Evolutionary conservation across 2,329 filamentous ascomycete species (phyloP).

Genomic region (Xylariales sp.): DNA sequence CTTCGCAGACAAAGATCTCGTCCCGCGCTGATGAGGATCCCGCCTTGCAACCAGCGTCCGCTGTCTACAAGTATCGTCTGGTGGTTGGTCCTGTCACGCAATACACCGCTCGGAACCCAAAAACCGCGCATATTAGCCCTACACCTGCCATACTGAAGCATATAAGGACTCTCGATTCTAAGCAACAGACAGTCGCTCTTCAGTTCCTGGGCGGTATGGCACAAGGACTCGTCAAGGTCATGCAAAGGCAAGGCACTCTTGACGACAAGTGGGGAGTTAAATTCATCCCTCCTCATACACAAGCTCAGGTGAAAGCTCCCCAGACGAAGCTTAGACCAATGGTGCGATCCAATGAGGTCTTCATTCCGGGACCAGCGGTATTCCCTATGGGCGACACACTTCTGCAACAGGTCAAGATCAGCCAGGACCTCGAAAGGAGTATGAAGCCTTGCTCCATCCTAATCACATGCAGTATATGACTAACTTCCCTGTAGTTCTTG

Average conservation of each 20-base stretch:
- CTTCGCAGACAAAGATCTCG: conserved; percentile 24
- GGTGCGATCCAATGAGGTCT: conserved; percentile 15
- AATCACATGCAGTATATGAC: background rate
- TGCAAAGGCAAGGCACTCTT: too few species aligned
- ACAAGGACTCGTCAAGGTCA: too few species aligned
- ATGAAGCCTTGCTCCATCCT: conserved; percentile 11
- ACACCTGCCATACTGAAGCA: too few species aligned
- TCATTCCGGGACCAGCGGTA: conserved; percentile 25
- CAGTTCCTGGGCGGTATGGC: too few species aligned
- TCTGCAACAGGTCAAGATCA: conserved; percentile 26
- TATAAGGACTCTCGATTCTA: too few species aligned
- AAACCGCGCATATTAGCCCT: background rate
- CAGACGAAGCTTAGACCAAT: conserved; percentile 14
- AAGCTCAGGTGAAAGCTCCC: too few species aligned
- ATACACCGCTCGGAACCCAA: background rate
- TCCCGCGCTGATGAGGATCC: conserved; percentile 24
- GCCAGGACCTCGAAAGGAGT: conserved; percentile 21
- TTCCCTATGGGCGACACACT: conserved; percentile 35
- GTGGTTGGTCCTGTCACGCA: background rate
- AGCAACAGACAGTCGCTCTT: too few species aligned
- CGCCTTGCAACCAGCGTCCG: conserved; percentile 7
- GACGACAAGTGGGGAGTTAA: too few species aligned
- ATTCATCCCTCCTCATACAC: too few species aligned
- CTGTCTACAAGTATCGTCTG: conserved; percentile 1
- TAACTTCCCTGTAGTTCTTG: conserved; percentile 12